Conservation (phyloP, 2,329 filamentous ascomycete genomes). For the Ciborinia camelliae region DNA sequence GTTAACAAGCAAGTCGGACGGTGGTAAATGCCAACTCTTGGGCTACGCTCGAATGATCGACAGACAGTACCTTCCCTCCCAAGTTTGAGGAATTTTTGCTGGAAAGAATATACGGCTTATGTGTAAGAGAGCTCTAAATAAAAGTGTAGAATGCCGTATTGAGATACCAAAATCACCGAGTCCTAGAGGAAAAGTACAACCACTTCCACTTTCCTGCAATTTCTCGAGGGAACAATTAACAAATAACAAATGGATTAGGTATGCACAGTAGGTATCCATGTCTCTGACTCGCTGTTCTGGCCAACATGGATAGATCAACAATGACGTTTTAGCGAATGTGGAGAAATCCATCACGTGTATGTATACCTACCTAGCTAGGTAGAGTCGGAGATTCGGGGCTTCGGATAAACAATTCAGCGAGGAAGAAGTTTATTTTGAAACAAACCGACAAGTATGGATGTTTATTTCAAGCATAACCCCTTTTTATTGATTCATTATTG, state of each 20-base stretch:
- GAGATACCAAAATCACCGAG: neutral
- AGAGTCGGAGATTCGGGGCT: no score
- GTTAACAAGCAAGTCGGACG: neutral
- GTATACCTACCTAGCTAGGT: no score
- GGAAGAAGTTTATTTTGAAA: neutral
- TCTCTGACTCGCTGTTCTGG: neutral
- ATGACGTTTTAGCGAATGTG: constrained; percentile 13
- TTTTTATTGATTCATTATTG: neutral
- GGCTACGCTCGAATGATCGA: neutral
- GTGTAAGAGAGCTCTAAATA: neutral
- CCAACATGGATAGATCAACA: neutral
- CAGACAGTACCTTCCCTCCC: neutral
- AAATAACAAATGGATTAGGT: neutral
- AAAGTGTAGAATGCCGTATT: neutral
- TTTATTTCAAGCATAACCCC: neutral
- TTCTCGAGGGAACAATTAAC: neutral
- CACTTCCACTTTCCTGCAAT: neutral
- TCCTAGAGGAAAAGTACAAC: neutral
- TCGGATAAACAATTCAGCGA: neutral
- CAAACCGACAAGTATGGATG: no score
- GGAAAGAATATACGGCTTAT: neutral
- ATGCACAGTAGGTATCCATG: no score
- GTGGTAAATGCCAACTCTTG: constrained; percentile 12
- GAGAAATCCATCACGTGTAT: neutral
- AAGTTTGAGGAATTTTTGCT: neutral